Evolutionary conservation across 345 rosid species (phyloP).

Genomic region (Aurinia saxatilis): DNA sequence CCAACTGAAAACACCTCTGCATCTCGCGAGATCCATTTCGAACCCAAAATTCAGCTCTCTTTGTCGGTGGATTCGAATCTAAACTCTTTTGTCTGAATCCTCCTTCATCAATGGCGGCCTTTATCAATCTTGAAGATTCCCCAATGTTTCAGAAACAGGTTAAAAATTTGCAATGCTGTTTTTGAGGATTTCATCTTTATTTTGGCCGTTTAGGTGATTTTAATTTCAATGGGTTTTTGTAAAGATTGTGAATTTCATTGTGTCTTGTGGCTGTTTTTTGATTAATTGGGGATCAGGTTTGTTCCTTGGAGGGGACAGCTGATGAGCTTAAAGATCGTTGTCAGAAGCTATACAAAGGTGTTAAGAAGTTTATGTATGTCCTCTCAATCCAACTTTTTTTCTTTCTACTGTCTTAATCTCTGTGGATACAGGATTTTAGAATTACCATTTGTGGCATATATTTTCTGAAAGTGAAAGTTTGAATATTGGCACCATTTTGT

Average conservation of each 20-base stretch:
- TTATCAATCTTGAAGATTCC: slow-evolving; percentile 63
- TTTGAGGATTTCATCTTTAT: too few species aligned
- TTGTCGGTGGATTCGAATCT: neutral
- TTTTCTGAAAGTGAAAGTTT: neutral
- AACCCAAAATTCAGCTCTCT: neutral
- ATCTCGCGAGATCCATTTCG: slow-evolving; percentile 27
- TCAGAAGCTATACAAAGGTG: slow-evolving; percentile 63
- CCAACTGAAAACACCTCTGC: slow-evolving; percentile 25
- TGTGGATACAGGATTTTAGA: neutral
- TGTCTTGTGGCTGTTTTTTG: neutral
- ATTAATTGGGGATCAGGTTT: slow-evolving; percentile 36
- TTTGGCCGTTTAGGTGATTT: neutral
- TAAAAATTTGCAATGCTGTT: neutral
- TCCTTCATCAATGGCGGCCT: slow-evolving; percentile 43
- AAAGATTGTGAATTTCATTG: neutral
- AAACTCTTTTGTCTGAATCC: neutral
- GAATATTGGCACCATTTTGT: neutral
- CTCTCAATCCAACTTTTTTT: neutral
- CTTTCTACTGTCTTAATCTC: neutral
- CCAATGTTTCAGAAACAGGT: slow-evolving; percentile 82
- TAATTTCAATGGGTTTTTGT: neutral
- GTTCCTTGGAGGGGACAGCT: slow-evolving; percentile 52
- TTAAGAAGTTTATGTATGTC: slow-evolving; percentile 58
- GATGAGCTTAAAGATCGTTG: slow-evolving; percentile 75
- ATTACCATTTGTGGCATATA: slow-evolving; percentile 1